Percentiles rank a stretch among this genome's conserved stretches.
phyloP scores from a whole-genome alignment of 495 filamentous ascomycete species.

The Hypoxylon lienhwacheense region DNA sequence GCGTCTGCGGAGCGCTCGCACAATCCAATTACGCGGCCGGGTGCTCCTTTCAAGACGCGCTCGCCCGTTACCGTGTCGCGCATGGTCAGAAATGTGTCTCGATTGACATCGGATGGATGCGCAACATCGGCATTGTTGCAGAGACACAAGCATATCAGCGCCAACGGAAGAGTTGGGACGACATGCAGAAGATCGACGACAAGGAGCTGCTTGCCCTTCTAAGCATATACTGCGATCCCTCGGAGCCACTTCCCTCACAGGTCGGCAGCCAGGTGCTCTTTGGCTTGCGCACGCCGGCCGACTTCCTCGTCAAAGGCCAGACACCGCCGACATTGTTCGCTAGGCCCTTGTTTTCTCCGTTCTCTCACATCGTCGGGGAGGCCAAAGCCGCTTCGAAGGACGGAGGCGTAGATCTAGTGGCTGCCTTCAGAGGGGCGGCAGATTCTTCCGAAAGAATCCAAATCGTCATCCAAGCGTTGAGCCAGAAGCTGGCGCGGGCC shows the following conservation, averaged over 20 bases:
- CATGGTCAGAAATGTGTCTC: constrained; percentile 45
- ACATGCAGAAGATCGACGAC: constrained; percentile 36
- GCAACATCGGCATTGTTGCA: constrained; percentile 41
- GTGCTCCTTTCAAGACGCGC: constrained; percentile 59
- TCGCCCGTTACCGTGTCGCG: constrained; percentile 43
- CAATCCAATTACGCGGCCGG: constrained; percentile 63
- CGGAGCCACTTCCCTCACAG: constrained; percentile 14
- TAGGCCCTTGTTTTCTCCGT: constrained; percentile 33
- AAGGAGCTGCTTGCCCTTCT: constrained; percentile 43
- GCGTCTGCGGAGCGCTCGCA: constrained; percentile 51
- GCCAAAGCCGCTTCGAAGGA: constrained; percentile 10
- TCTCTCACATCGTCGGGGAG: constrained; percentile 27
- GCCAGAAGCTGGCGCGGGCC: constrained; percentile 39
- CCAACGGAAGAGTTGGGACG: constrained; percentile 22
- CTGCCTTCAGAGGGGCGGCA: constrained; percentile 26
- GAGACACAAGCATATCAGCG: constrained; percentile 34
- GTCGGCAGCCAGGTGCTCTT: constrained; percentile 35
- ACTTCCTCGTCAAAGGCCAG: constrained; percentile 25
- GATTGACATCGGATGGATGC: constrained; percentile 53
- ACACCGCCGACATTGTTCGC: constrained; percentile 23
- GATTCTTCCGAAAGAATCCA: constrained; percentile 34
- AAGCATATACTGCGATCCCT: constrained; percentile 40
- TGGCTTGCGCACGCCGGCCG: constrained; percentile 22
- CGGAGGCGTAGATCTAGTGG: constrained; percentile 12
- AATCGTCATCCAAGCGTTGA: constrained; percentile 40